Conservation (phyloP, 805 yeast genomes). For the Saccharomyces paradoxus region DNA sequence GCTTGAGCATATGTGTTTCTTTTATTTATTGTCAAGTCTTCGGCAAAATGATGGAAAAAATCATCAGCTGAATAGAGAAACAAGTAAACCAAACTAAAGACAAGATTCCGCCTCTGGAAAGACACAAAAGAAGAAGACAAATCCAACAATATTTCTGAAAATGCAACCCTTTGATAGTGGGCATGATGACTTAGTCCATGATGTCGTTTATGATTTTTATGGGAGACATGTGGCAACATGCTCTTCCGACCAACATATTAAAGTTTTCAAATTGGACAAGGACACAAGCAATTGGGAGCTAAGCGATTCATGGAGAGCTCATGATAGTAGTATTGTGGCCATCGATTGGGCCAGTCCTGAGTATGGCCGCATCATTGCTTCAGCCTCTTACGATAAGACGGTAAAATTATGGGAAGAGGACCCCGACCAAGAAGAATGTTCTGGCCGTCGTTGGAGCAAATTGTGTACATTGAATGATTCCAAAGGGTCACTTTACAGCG, state of each 20-base stretch:
- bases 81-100: background rate
- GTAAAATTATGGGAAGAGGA: slow-evolving; percentile 88
- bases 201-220: slow-evolving; percentile 84
- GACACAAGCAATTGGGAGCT: slow-evolving; percentile 63
- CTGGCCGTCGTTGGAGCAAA: slow-evolving; percentile 79
- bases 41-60: background rate
- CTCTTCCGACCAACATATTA: slow-evolving; percentile 88
- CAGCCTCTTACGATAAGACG: slow-evolving; percentile 85
- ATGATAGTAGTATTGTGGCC: slow-evolving; percentile 77
- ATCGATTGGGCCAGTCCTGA: slow-evolving; percentile 93
- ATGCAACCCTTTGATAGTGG: slow-evolving; percentile 78
- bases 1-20: background rate
- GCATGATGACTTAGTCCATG: slow-evolving; percentile 89
- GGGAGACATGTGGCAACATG: slow-evolving; percentile 91
- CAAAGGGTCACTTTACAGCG: slow-evolving; percentile 81
- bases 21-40: background rate
- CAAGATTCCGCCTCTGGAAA: background rate
- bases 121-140: background rate
- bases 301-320: slow-evolving; percentile 91
- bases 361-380: slow-evolving; percentile 77
- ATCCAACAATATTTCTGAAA: background rate
- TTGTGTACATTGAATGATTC: slow-evolving; percentile 76
- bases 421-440: slow-evolving; percentile 61
- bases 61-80: background rate
- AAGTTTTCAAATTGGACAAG: slow-evolving; percentile 72